Percentiles rank a stretch among this genome's conserved stretches.
phyloP scores from a whole-genome alignment of 2,329 filamentous ascomycete species.

The Trichoderma simmonsii region DNA sequence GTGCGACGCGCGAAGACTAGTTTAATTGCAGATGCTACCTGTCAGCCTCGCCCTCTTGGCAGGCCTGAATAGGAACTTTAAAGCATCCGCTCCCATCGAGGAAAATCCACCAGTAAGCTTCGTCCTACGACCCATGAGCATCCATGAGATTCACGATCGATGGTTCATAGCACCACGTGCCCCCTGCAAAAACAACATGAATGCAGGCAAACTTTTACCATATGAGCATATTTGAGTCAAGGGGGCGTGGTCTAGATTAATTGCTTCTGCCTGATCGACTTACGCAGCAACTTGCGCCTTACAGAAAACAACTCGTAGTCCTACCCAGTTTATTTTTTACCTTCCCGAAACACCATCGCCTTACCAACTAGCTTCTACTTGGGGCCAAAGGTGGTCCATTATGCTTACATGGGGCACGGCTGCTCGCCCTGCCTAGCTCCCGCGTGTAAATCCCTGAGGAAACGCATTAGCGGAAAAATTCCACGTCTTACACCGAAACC shows the following conservation, averaged over 20 bases:
- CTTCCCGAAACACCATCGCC: constrained; percentile 14
- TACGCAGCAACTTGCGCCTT: neutral
- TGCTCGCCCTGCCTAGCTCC: neutral
- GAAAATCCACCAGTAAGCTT: constrained; percentile 11
- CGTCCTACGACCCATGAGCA: neutral
- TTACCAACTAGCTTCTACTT: constrained; percentile 2
- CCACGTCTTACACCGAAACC: constrained; percentile 4
- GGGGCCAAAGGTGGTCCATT: neutral
- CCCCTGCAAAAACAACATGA: neutral
- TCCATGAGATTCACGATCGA: neutral
- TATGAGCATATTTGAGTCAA: neutral
- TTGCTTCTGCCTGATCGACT: neutral
- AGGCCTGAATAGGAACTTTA: neutral
- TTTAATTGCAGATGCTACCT: neutral
- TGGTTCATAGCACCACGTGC: neutral
- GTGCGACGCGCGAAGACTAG: neutral
- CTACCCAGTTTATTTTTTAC: neutral
- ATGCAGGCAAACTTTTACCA: neutral
- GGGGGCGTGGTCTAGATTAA: neutral
- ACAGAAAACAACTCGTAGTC: neutral
- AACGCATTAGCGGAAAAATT: constrained; percentile 8
- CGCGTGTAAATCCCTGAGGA: neutral
- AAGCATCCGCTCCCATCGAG: neutral
- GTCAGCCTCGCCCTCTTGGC: neutral
- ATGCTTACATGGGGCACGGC: neutral